A percentile compares a stretch with the other conserved stretches of the same genome.
Conservation (phyloP, 768 basidiomycete species). For the Polyporus arcularius region DNA sequence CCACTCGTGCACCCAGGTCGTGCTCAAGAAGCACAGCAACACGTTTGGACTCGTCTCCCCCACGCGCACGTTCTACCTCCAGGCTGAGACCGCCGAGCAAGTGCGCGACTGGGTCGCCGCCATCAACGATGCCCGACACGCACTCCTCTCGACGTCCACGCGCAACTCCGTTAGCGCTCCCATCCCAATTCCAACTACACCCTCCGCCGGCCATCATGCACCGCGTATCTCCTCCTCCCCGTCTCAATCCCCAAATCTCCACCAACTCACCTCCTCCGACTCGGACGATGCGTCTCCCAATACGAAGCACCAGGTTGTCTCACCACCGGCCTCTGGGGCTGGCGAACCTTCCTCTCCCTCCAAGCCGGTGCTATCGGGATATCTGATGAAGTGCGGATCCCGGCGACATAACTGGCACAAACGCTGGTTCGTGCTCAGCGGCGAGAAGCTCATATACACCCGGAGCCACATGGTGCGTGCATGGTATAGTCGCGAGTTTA, state of each 20-base stretch:
- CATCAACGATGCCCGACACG: constrained; percentile 74
- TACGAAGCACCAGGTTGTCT: background rate
- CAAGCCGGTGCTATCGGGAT: constrained; percentile 86
- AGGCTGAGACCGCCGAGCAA: constrained; percentile 71
- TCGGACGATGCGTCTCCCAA: constrained; percentile 69
- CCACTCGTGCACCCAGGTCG: constrained; percentile 85
- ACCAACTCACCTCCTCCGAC: constrained; percentile 72
- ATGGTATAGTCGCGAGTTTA: constrained; percentile 14
- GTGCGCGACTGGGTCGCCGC: constrained; percentile 82
- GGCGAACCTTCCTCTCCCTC: constrained; percentile 50
- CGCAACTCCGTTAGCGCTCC: constrained; percentile 56
- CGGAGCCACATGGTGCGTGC: constrained; percentile 91
- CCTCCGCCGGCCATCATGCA: constrained; percentile 32
- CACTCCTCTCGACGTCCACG: constrained; percentile 62
- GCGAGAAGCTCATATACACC: constrained; percentile 84
- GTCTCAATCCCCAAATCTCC: constrained; percentile 40
- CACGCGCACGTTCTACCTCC: constrained; percentile 87
- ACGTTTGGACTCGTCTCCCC: constrained; percentile 92
- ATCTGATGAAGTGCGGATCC: constrained; percentile 95
- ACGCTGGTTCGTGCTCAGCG: constrained; percentile 94
- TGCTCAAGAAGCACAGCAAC: constrained; percentile 86
- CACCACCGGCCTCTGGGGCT: background rate
- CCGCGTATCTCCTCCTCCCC: constrained; percentile 51
- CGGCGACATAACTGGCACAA: constrained; percentile 96
- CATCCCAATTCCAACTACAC: constrained; percentile 48